These are phyloP conservation scores for Umbelopsis vinacea DNA, from an alignment of 192 early-diverging fungal species.

Conservation along the genomic window DNA sequence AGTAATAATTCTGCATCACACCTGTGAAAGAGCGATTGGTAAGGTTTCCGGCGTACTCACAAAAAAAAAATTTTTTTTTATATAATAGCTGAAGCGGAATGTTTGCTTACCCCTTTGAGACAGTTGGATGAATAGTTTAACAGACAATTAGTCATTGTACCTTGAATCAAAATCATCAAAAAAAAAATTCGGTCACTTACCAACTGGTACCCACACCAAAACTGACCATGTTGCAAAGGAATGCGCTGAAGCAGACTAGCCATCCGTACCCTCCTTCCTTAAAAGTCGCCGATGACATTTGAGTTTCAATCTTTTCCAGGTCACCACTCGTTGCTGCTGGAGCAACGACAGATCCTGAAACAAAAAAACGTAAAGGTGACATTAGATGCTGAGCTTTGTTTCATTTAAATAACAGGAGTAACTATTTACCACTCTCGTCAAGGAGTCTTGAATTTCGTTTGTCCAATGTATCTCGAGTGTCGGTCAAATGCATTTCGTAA, in stretches of 20 bases:
- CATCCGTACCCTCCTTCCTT: slow-evolving; percentile 31
- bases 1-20: slow-evolving; percentile 36
- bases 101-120: slow-evolving; percentile 21
- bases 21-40: slow-evolving; percentile 7
- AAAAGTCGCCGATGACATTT: not conserved
- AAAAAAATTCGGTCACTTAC: slow-evolving; percentile 10
- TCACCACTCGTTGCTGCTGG: not conserved
- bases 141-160: not conserved
- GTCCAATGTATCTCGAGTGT: not conserved
- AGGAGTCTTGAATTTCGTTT: too few relatives aligned
- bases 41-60: not conserved
- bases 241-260: slow-evolving; percentile 27
- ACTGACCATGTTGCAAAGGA: slow-evolving; percentile 24
- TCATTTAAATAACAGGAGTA: too few relatives aligned
- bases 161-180: not conserved
- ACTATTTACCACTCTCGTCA: too few relatives aligned
- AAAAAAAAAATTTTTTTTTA: not conserved
- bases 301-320: slow-evolving; percentile 19
- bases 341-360: too few relatives aligned
- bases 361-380: too few relatives aligned
- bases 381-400: too few relatives aligned
- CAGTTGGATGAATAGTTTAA: not conserved
- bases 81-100: not conserved
- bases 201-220: slow-evolving; percentile 30
- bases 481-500: slow-evolving; percentile 14